phyloP scores from a whole-genome alignment of 371 early-diverging fungal species.

The Mortierella sp. region DNA sequence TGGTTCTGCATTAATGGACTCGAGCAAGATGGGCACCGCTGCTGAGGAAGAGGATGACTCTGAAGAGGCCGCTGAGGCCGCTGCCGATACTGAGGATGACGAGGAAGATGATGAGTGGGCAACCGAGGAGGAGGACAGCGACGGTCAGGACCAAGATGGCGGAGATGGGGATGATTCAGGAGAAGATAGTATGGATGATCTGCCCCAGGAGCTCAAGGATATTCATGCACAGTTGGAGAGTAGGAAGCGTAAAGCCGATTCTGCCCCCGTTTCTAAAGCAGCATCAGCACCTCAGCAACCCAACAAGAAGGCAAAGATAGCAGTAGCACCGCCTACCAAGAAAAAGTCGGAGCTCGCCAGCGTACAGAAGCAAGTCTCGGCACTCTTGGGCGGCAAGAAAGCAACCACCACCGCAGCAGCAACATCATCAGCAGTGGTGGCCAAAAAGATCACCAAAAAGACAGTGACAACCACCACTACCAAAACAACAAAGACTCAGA shows the following conservation, averaged over 20 bases:
- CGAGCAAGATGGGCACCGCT: constrained; percentile 18
- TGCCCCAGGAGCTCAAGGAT: constrained; percentile 48
- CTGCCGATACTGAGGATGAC: background rate
- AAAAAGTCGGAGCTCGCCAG: constrained; percentile 12
- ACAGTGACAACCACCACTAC: constrained; percentile 7
- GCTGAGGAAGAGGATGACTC: constrained; percentile 38
- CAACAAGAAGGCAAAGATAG: constrained; percentile 22
- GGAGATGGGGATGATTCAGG: constrained; percentile 35
- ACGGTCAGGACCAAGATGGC: constrained; percentile 10
- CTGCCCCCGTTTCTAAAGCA: background rate
- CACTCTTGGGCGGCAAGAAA: constrained; percentile 14
- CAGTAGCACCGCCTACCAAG: background rate
- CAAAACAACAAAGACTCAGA: background rate
- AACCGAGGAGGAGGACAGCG: constrained; percentile 24
- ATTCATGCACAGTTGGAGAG: constrained; percentile 33
- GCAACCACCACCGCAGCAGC: background rate
- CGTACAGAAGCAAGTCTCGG: constrained; percentile 40
- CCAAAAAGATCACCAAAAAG: background rate
- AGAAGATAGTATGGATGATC: constrained; percentile 54
- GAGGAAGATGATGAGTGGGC: constrained; percentile 32
- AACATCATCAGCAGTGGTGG: background rate
- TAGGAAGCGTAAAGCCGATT: constrained; percentile 31
- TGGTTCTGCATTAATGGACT: constrained; percentile 32
- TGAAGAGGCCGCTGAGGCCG: constrained; percentile 15
- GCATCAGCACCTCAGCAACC: background rate